These are phyloP conservation scores for Astrephomene gubernaculifera DNA, from an alignment of 139 green algal genomes.

Conservation along the genomic window DNA sequence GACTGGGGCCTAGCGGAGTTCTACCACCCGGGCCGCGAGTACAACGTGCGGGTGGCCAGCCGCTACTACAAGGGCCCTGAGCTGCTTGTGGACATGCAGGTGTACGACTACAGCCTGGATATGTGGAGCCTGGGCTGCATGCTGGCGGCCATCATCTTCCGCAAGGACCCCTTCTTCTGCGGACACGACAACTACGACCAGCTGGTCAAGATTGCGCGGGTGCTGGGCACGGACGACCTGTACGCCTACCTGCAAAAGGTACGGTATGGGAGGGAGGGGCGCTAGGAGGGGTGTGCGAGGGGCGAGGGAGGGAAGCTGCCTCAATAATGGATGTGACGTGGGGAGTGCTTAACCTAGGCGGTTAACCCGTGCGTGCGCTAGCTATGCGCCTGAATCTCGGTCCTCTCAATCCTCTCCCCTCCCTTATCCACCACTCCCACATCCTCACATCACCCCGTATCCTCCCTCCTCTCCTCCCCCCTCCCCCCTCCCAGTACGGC, in stretches of 20 bases:
- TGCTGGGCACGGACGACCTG: slow-evolving; percentile 75
- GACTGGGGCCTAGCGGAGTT: slow-evolving; percentile 99
- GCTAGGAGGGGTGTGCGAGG: background rate
- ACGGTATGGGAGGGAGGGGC: too few relatives aligned
- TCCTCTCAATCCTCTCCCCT: too few relatives aligned
- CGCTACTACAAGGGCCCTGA: slow-evolving; percentile 87
- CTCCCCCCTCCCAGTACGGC: slow-evolving; percentile 79
- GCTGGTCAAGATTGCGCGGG: slow-evolving; percentile 96
- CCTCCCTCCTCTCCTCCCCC: background rate
- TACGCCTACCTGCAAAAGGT: slow-evolving; percentile 46
- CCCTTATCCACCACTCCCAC: background rate
- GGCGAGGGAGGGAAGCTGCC: too few relatives aligned
- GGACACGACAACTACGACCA: slow-evolving; percentile 99
- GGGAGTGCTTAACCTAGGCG: too few relatives aligned
- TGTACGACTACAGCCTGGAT: slow-evolving; percentile 98
- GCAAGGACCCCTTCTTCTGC: slow-evolving; percentile 95
- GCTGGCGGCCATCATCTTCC: slow-evolving; percentile 54
- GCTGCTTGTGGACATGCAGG: slow-evolving; percentile 96
- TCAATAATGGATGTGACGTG: too few relatives aligned
- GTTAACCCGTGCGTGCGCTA: too few relatives aligned
- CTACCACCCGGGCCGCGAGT: slow-evolving; percentile 95
- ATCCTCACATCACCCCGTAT: background rate
- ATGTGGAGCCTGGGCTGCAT: slow-evolving; percentile 96
- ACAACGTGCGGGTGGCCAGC: slow-evolving; percentile 97
- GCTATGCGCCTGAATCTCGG: too few relatives aligned